A percentile compares a stretch with the other conserved stretches of the same genome.
Evolutionary conservation across 768 basidiomycete species (phyloP).

Genomic region (Phylloporus sp.): DNA sequence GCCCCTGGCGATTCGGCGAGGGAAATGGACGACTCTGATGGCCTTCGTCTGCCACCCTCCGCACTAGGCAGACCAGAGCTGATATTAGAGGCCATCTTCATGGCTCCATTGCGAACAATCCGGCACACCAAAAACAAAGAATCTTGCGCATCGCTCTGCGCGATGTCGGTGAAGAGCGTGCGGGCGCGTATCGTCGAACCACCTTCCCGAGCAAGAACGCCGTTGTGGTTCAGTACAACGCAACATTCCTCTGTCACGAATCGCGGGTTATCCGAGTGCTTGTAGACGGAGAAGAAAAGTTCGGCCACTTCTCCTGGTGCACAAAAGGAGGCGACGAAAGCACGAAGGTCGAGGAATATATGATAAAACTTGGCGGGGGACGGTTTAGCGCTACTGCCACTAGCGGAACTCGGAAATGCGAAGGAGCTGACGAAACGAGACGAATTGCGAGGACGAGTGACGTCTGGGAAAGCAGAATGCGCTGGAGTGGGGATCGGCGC

Average conservation of each 20-base stretch:
- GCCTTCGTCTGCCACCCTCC: constrained; percentile 43
- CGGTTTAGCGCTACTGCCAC: constrained; percentile 26
- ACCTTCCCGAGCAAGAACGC: constrained; percentile 78
- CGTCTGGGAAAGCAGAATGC: constrained; percentile 68
- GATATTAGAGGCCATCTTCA: constrained; percentile 64
- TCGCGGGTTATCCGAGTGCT: constrained; percentile 64
- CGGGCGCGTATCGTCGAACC: constrained; percentile 54
- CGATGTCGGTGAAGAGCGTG: constrained; percentile 88
- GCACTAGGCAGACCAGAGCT: constrained; percentile 41
- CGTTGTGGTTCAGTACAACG: constrained; percentile 85
- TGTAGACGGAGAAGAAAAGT: constrained; percentile 90
- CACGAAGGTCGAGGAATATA: constrained; percentile 83
- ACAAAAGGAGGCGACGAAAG: constrained; percentile 88
- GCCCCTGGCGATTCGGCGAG: constrained; percentile 32
- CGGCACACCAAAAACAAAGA: constrained; percentile 87
- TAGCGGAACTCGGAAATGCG: constrained; percentile 12
- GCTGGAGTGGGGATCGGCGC: constrained; percentile 55
- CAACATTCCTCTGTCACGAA: constrained; percentile 95
- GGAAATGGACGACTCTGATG: constrained; percentile 46
- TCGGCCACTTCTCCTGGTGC: constrained; percentile 89
- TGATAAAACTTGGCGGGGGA: constrained; percentile 76
- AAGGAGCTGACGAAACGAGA: constrained; percentile 36
- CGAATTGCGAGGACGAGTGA: constrained; percentile 24
- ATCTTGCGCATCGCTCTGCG: constrained; percentile 77
- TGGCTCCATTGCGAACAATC: constrained; percentile 80